A percentile compares a stretch with the other conserved stretches of the same genome.
Conservation (phyloP, 78 protist genomes). For the Dictyostelium purpureum region DNA sequence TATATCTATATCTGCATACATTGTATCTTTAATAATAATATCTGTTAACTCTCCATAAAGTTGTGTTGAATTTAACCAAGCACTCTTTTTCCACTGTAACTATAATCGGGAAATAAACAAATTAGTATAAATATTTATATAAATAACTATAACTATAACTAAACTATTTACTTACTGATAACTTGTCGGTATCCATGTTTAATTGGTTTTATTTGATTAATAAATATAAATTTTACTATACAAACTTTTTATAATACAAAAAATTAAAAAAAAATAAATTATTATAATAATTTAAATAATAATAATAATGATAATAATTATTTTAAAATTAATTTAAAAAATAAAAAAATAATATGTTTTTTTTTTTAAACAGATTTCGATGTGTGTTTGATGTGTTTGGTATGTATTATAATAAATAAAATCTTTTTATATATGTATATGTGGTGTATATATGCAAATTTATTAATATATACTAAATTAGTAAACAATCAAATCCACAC, state of each 20-base stretch:
- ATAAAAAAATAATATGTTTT: too few relatives aligned
- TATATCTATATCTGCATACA: constrained; percentile 8
- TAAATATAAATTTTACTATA: neutral
- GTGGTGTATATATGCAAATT: too few relatives aligned
- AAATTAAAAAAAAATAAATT: neutral
- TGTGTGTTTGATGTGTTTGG: too few relatives aligned
- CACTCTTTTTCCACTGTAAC: constrained; percentile 42
- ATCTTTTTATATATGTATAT: too few relatives aligned
- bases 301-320: neutral
- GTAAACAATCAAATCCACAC: too few relatives aligned
- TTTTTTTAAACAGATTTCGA: too few relatives aligned
- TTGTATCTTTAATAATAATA: constrained; percentile 39
- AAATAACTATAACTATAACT: neutral
- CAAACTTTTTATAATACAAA: neutral
- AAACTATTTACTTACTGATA: neutral
- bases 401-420: too few relatives aligned
- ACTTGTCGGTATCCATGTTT: too few relatives aligned
- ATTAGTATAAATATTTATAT: too few relatives aligned
- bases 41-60: constrained; percentile 62
- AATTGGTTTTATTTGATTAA: too few relatives aligned
- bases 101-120: neutral
- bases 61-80: constrained; percentile 49
- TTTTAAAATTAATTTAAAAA: too few relatives aligned
- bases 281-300: neutral
- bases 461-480: too few relatives aligned